These are phyloP conservation scores for Trypethelium eluteriae DNA, from an alignment of 495 filamentous ascomycete species.

Conservation along the genomic window DNA sequence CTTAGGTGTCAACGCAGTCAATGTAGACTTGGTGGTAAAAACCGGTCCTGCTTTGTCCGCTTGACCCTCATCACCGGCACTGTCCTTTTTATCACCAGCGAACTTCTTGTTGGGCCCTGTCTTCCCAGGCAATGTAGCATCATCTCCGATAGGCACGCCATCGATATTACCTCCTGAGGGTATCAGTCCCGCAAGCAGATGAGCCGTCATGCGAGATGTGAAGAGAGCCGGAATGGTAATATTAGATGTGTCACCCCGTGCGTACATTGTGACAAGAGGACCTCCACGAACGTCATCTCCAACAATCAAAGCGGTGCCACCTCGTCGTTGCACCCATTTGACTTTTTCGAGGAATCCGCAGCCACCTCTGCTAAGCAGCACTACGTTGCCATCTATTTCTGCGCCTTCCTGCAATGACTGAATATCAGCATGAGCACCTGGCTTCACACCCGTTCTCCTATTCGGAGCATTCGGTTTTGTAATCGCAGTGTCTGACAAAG, in stretches of 20 bases:
- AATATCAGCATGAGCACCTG: conserved; percentile 73
- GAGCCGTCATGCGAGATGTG: conserved; percentile 89
- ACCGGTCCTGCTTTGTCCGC: conserved; percentile 21
- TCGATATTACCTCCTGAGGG: conserved; percentile 57
- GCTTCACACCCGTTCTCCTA: conserved; percentile 32
- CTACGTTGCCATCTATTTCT: conserved; percentile 88
- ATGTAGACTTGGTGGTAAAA: conserved; percentile 22
- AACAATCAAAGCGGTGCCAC: conserved; percentile 82
- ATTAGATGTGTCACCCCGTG: conserved; percentile 86
- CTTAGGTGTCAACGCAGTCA: conserved; percentile 16
- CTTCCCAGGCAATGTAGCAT: conserved; percentile 35
- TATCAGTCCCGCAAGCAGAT: conserved; percentile 83
- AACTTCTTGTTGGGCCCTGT: conserved; percentile 17
- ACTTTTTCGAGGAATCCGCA: conserved; percentile 97
- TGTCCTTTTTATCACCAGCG: conserved; percentile 18
- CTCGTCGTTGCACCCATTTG: conserved; percentile 88
- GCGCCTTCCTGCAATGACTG: conserved; percentile 90
- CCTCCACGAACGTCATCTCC: conserved; percentile 87
- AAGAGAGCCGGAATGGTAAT: conserved; percentile 90
- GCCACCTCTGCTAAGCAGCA: conserved; percentile 80
- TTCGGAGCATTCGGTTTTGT: conserved; percentile 32
- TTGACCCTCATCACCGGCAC: conserved; percentile 16
- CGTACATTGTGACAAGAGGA: conserved; percentile 90
- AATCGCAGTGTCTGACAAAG: conserved; percentile 45
- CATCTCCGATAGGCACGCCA: conserved; percentile 44